These are phyloP conservation scores for Leavenworthia alabamica DNA, from an alignment of 345 rosid genomes.

Conservation along the genomic window DNA sequence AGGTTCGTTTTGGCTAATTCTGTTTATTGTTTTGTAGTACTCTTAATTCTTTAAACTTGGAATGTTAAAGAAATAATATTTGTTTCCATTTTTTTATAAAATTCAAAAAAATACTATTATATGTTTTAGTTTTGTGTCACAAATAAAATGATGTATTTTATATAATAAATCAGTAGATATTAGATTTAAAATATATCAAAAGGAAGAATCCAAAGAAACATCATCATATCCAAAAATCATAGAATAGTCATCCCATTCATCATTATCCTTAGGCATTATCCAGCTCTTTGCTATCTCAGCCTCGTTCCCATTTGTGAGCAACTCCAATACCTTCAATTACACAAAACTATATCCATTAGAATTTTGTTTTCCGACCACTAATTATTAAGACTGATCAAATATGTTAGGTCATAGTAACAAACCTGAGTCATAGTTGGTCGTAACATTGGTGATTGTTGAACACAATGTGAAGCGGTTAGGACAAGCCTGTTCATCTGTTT, in stretches of 20 bases:
- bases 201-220: slow-evolving; percentile 46
- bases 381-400: background rate
- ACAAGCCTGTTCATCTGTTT: slow-evolving; percentile 60
- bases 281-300: slow-evolving; percentile 51
- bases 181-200: slow-evolving; percentile 31
- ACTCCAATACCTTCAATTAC: slow-evolving; percentile 52
- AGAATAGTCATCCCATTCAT: slow-evolving; percentile 68
- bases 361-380: background rate
- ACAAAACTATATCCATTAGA: background rate
- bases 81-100: background rate
- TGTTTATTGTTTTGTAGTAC: background rate
- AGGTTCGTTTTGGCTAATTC: slow-evolving; percentile 1
- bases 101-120: background rate
- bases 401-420: no score
- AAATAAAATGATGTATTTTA: background rate
- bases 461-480: slow-evolving; percentile 68
- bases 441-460: slow-evolving; percentile 68
- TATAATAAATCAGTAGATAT: background rate
- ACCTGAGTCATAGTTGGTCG: slow-evolving; percentile 90
- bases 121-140: background rate
- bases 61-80: background rate
- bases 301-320: slow-evolving; percentile 53
- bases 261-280: slow-evolving; percentile 61
- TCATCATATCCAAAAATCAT: slow-evolving; percentile 67
- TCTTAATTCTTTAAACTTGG: background rate